Base-by-base conservation (phyloP, 116 monocot genomes). In the Trichopus zeylanicus region DNA sequence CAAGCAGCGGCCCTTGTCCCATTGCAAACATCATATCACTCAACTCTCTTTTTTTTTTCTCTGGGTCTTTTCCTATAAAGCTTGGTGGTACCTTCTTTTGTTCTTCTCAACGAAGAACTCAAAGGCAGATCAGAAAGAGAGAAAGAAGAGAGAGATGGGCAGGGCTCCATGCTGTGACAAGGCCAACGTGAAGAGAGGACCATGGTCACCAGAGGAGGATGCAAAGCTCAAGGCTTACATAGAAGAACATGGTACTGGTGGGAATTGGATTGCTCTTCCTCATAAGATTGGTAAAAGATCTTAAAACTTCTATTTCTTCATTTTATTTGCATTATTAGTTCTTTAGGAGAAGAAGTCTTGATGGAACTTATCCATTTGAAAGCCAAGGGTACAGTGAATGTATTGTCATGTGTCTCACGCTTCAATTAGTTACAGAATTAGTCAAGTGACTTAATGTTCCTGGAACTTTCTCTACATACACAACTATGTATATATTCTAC, bases 201-300 rank as follows among this genome's bases (percentile, higher is more conserved):
- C 88, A 51, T 89, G 88, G 88, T 80, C 88, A 38, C 78, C 77
- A 29, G 88, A 89, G 59, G 88, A 89, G 64, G 88, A 89, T 62
- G 84, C 63, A 62, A 84, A 56, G 61, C 78, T 89, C 61, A 84
- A 89, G 75, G 30, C 67, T 22, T 84, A 84, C 72, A 89, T 89
- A 12, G 81, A 78, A 32, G 67, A 89, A 32, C 62, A 89, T 35
- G 88, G 88, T 15, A 84, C 81, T 27, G 89, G 84, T 29, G 89
- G 84, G 59, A 89, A 84, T 68, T 89, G 89, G 89, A 84, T 89
- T 56, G 89, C 88, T 42, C 84, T 84, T 13, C 88, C 88, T 53
- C 78, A 75, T 7, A 89, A 89, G 61, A 81, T 89, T 61, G 88
- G 88, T 89, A 19, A 56, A 61, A 31, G 10, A 31, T 24, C 28